Conservation (phyloP, 2,329 filamentous ascomycete species). For the Neonectria faginata region DNA sequence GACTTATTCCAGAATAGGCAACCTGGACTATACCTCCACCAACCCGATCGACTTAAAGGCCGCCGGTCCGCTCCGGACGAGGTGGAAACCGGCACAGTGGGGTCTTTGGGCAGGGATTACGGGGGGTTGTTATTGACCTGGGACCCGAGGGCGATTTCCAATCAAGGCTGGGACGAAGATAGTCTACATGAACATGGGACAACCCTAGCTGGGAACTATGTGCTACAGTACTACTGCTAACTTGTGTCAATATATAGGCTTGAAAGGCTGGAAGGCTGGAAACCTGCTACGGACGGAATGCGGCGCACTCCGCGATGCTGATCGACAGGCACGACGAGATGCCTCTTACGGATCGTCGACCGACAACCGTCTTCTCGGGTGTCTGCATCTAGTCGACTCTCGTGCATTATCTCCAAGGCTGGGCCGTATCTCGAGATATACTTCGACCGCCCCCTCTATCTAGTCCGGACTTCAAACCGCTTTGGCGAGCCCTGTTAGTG, state of each 20-base stretch:
- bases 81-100: not conserved
- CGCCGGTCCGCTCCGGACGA: not conserved
- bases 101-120: not conserved
- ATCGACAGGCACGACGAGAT: not conserved
- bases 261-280: not conserved
- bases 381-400: not conserved
- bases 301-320: not conserved
- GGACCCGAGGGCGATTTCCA: not conserved
- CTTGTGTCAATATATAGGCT: not conserved
- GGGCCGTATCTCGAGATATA: conserved; percentile 16
- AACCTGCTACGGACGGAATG: not conserved
- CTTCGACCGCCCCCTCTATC: conserved; percentile 11
- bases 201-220: not conserved
- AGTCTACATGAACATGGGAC: not conserved
- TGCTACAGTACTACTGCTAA: not conserved
- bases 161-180: not conserved
- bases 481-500: conserved; percentile 2
- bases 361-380: not conserved
- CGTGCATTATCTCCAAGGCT: conserved; percentile 3
- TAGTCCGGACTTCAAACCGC: conserved; percentile 8
- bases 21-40: not conserved
- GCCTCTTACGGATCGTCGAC: not conserved
- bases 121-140: not conserved
- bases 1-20: not conserved
- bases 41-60: not conserved